These are phyloP conservation scores for Neotropicomus parvogracilis DNA, from an alignment of 1,284 basidiomycete species.

Conservation along the genomic window DNA sequence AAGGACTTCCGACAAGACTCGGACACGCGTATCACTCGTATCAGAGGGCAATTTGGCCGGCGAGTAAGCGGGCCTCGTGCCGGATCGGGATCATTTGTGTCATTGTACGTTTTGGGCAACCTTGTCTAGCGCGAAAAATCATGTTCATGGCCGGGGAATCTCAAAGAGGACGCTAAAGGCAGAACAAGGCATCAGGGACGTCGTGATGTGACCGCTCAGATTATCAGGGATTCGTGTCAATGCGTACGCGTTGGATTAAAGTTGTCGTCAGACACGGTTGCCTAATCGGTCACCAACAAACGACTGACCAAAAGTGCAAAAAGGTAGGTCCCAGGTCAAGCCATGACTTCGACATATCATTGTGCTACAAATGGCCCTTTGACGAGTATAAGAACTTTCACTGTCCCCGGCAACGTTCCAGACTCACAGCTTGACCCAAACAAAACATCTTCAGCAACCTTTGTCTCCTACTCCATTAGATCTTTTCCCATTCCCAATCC, in stretches of 20 bases:
- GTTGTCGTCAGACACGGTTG: constrained; percentile 20
- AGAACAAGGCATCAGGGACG: constrained; percentile 31
- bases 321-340: constrained; percentile 24
- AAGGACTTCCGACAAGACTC: constrained; percentile 26
- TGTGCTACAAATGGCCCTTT: constrained; percentile 30
- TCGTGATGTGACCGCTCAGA: constrained; percentile 32
- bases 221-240: constrained; percentile 11
- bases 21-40: constrained; percentile 22
- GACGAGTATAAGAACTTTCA: constrained; percentile 28
- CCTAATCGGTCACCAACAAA: constrained; percentile 34
- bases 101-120: constrained; percentile 23
- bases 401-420: constrained; percentile 16
- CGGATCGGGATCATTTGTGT: constrained; percentile 10
- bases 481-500: constrained; percentile 12
- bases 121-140: constrained; percentile 17
- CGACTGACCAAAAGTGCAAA: constrained; percentile 34
- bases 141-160: constrained; percentile 1
- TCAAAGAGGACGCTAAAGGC: constrained; percentile 18
- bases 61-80: constrained; percentile 21
- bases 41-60: constrained; percentile 1
- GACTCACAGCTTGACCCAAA: constrained; percentile 18
- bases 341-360: constrained; percentile 31
- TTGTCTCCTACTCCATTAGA: constrained; percentile 20
- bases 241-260: constrained; percentile 20
- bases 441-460: constrained; percentile 20